Evolutionary conservation across 768 basidiomycete genomes (phyloP), one percentile per base, ranked within the genome.

Genomic region (Trametopsis cervina): DNA sequence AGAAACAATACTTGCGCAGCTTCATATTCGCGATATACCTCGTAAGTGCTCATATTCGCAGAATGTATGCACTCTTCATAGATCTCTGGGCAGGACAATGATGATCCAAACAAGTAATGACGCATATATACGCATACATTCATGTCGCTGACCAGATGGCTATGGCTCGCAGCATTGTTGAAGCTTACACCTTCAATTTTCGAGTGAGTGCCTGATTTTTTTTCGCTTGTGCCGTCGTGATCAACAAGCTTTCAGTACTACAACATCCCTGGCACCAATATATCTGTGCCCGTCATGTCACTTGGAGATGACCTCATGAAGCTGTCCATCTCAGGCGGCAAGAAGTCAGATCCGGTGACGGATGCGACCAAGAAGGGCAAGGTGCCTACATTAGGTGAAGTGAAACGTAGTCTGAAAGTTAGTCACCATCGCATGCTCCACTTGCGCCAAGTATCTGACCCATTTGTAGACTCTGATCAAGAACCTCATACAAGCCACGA

Each of bases 121-220:
- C 60, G 35, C 51, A 47, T 51, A 63, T 67, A 65, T 65, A 68
- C 61, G 42, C 52, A 46, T 44, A 43, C 50, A 47, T 44, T n/a
- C n/a, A n/a, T n/a, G n/a, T n/a, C n/a, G n/a, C n/a, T n/a, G n/a
- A n/a, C n/a, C n/a, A n/a, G n/a, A 15, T 44, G 21, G 50, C 49
- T 38, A 35, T 7, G 3, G n/a, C 20, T 12, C 46, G 12, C 54
- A 92, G 89, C 65, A 85, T 92, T 47, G 75, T 91, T 20, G 89
- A 92, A 62, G 83, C 90, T 12, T 92, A 90, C 58, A 90, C 87
- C 0, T 92, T 92, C 68, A 86, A 89, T 58, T 89, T 92, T 58
- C 76, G 81, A 55, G 87, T 85, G 55, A 52, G 67, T 48, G 22
- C 27, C 27, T 26, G 22, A 40, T 20, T 11, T 15, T 33, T 13